A percentile compares a stretch with the other conserved stretches of the same genome.
Conservation (phyloP, 805 yeast species). For the Komagataella kurtzmanii region DNA sequence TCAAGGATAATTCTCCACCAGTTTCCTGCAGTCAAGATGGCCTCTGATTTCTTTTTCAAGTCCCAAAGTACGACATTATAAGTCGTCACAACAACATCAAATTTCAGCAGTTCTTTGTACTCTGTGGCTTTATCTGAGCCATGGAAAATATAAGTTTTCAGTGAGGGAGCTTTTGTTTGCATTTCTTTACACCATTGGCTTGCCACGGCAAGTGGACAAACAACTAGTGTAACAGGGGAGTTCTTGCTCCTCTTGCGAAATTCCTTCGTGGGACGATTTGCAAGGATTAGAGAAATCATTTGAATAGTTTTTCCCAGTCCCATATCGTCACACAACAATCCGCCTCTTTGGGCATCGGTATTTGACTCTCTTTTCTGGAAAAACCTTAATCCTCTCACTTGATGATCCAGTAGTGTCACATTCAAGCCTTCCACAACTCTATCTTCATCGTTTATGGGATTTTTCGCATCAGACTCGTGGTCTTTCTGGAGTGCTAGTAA, state of each 20-base stretch:
- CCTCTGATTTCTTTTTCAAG: slow-evolving; percentile 2
- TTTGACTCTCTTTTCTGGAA: slow-evolving; percentile 22
- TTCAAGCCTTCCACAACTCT: slow-evolving; percentile 20
- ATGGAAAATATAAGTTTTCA: slow-evolving; percentile 16
- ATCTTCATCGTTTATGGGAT: slow-evolving; percentile 6
- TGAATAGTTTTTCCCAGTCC: slow-evolving; percentile 84
- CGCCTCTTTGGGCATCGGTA: slow-evolving; percentile 26
- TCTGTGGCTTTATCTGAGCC: slow-evolving; percentile 13
- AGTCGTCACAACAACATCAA: slow-evolving; percentile 22
- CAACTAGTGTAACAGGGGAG: slow-evolving; percentile 21
- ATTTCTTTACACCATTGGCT: slow-evolving; percentile 28
- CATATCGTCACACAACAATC: slow-evolving; percentile 79
- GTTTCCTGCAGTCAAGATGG: slow-evolving; percentile 13
- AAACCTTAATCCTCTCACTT: slow-evolving; percentile 28
- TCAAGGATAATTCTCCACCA: slow-evolving; percentile 48
- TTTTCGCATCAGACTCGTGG: not conserved
- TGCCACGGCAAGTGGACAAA: slow-evolving; percentile 27
- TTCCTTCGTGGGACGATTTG: slow-evolving; percentile 12
- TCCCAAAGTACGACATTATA: slow-evolving; percentile 13
- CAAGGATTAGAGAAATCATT: slow-evolving; percentile 42
- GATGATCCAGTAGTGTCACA: slow-evolving; percentile 30
- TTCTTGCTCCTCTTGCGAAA: slow-evolving; percentile 2
- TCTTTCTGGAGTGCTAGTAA: slow-evolving; percentile 1
- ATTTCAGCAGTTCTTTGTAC: slow-evolving; percentile 6
- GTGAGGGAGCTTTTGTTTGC: slow-evolving; percentile 18